Conservation (phyloP, 129 eudicot genomes). For the Logfia minima region DNA sequence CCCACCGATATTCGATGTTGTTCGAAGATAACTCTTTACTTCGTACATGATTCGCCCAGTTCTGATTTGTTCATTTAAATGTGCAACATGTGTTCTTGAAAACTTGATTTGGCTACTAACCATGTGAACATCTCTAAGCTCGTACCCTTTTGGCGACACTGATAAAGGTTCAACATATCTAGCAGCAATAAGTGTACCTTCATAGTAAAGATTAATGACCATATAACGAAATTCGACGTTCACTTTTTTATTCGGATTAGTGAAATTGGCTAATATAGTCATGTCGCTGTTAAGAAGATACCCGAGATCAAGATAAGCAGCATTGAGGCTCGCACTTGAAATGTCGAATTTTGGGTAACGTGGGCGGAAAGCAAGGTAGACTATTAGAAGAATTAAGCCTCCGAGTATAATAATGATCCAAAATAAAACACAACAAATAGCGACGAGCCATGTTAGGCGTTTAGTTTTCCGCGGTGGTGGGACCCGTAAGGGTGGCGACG, state of each 20-base stretch:
- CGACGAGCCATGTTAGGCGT: constrained; percentile 62
- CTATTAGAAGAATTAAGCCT: constrained; percentile 65
- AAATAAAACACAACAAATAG: constrained; percentile 66
- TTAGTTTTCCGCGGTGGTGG: constrained; percentile 46
- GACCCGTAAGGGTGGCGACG: constrained; percentile 39
- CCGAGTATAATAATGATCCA: constrained; percentile 77
- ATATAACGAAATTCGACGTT: constrained; percentile 60
- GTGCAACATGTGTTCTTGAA: constrained; percentile 38
- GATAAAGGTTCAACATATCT: constrained; percentile 63
- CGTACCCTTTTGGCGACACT: constrained; percentile 36
- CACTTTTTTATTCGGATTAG: constrained; percentile 78
- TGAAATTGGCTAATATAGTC: constrained; percentile 77
- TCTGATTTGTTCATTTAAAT: constrained; percentile 50
- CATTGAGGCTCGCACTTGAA: constrained; percentile 60
- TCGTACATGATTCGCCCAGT: constrained; percentile 53
- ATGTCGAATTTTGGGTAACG: constrained; percentile 76
- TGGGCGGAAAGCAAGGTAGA: constrained; percentile 71
- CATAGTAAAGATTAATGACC: constrained; percentile 55
- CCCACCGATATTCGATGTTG: constrained; percentile 68
- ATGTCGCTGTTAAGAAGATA: constrained; percentile 76
- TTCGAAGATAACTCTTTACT: constrained; percentile 49
- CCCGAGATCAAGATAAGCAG: constrained; percentile 91
- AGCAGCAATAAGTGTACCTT: constrained; percentile 53
- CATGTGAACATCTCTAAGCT: constrained; percentile 58
- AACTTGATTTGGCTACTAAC: constrained; percentile 71